These are phyloP conservation scores for Dactylellina haptotyla DNA, from an alignment of 2,329 filamentous ascomycete species.

Conservation along the genomic window DNA sequence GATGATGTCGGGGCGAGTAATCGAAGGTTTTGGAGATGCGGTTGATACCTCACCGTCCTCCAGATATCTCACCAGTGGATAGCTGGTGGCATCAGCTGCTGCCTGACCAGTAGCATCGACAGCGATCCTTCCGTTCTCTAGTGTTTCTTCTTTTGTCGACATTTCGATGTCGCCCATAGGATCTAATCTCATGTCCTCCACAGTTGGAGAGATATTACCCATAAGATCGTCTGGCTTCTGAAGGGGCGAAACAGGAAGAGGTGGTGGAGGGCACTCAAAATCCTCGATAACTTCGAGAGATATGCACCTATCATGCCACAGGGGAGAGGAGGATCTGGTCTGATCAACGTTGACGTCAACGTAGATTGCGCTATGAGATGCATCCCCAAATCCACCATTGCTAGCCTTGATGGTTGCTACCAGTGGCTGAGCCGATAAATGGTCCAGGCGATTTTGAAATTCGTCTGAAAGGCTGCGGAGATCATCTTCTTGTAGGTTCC, in stretches of 20 bases:
- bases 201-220: constrained; percentile 5
- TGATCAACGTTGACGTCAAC: background rate
- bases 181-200: constrained; percentile 15
- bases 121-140: background rate
- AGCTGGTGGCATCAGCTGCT: constrained; percentile 9
- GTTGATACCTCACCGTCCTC: constrained; percentile 18
- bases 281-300: constrained; percentile 4
- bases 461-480: constrained; percentile 15
- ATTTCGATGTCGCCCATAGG: constrained; percentile 37
- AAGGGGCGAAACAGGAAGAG: constrained; percentile 34
- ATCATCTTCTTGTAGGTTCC: constrained; percentile 10
- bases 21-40: constrained; percentile 26
- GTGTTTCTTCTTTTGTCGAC: constrained; percentile 5
- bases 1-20: constrained; percentile 37
- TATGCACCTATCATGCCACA: constrained; percentile 17
- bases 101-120: background rate
- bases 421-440: background rate
- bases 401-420: background rate
- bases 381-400: background rate
- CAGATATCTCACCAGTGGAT: constrained; percentile 38
- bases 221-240: constrained; percentile 20
- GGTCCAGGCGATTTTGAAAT: constrained; percentile 10
- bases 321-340: background rate
- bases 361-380: background rate
- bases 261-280: background rate